phyloP scores from a whole-genome alignment of 305 asterid genomes.

The Fraxinus angustifolia region DNA sequence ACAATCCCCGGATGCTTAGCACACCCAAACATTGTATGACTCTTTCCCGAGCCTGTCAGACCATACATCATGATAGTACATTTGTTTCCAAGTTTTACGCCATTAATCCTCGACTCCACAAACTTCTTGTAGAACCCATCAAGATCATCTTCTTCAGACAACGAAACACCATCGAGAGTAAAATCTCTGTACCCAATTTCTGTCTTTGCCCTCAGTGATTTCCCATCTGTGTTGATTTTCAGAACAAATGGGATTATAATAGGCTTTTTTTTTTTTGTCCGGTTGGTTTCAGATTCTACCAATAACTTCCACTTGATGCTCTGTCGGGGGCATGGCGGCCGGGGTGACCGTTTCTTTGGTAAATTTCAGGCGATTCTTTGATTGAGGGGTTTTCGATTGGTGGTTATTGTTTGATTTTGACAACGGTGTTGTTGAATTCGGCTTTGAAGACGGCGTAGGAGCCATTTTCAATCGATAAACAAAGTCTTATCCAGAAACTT shows the following conservation, averaged over 20 bases:
- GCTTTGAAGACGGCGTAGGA: slow-evolving; percentile 62
- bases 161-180: slow-evolving; percentile 72
- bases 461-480: slow-evolving; percentile 35
- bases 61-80: slow-evolving; percentile 97
- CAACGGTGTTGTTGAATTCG: slow-evolving; percentile 48
- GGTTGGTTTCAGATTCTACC: slow-evolving; percentile 74
- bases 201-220: slow-evolving; percentile 61
- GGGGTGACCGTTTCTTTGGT: slow-evolving; percentile 30
- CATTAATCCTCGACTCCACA: slow-evolving; percentile 67
- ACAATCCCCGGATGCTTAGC: slow-evolving; percentile 73
- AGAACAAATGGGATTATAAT: slow-evolving; percentile 37
- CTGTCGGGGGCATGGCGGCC: slow-evolving; percentile 32
- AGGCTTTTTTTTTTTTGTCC: slow-evolving; percentile 41
- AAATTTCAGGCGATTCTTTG: slow-evolving; percentile 59
- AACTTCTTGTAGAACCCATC: slow-evolving; percentile 68
- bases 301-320: slow-evolving; percentile 89
- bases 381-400: slow-evolving; percentile 60
- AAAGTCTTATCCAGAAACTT: background rate
- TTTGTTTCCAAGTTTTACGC: slow-evolving; percentile 74
- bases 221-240: slow-evolving; percentile 45
- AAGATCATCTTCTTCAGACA: slow-evolving; percentile 75
- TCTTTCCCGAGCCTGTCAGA: slow-evolving; percentile 92
- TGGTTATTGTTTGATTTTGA: slow-evolving; percentile 41
- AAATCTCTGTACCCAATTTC: slow-evolving; percentile 85
- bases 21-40: slow-evolving; percentile 92